Percentiles rank a stretch among this genome's conserved stretches.
Conservation (phyloP, 2,329 filamentous ascomycete species). For the Seiridium cupressi region DNA sequence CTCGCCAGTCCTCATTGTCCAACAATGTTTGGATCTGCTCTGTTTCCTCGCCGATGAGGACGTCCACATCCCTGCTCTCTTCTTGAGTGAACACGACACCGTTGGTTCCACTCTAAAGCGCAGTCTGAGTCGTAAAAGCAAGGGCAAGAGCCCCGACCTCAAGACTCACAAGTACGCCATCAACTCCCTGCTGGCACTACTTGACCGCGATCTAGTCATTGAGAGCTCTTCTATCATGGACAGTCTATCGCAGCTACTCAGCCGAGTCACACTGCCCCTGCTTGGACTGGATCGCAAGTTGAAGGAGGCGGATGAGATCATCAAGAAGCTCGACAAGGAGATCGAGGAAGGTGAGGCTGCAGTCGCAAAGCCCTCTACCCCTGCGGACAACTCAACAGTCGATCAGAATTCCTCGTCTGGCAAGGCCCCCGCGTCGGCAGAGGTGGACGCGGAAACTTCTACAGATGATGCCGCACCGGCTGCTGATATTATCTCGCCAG, state of each 20-base stretch:
- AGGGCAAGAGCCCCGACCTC: slow-evolving; percentile 79
- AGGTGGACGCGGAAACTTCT: slow-evolving; percentile 13
- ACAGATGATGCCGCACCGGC: slow-evolving; percentile 13
- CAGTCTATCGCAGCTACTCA: slow-evolving; percentile 80
- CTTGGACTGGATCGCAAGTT: slow-evolving; percentile 72
- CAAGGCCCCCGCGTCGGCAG: slow-evolving; percentile 15
- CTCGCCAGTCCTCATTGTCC: slow-evolving; percentile 90
- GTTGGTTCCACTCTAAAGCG: slow-evolving; percentile 74
- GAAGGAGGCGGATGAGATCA: slow-evolving; percentile 38
- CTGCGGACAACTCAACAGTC: slow-evolving; percentile 15
- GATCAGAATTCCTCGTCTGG: slow-evolving; percentile 14
- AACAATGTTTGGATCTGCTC: slow-evolving; percentile 87
- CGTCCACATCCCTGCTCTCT: slow-evolving; percentile 83
- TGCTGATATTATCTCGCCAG: slow-evolving; percentile 12
- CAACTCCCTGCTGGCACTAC: slow-evolving; percentile 81
- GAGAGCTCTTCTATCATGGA: slow-evolving; percentile 98
- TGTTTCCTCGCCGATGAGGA: slow-evolving; percentile 83
- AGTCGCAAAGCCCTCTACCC: background rate
- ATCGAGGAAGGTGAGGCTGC: slow-evolving; percentile 27
- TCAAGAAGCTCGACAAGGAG: slow-evolving; percentile 35
- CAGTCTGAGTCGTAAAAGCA: slow-evolving; percentile 77
- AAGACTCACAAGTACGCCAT: slow-evolving; percentile 86
- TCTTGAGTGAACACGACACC: slow-evolving; percentile 87
- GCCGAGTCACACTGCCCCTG: slow-evolving; percentile 83
- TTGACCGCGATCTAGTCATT: slow-evolving; percentile 93